These are phyloP conservation scores for Coniosporium tulheliwenetii DNA, from an alignment of 2,329 filamentous ascomycete genomes.

Conservation along the genomic window DNA sequence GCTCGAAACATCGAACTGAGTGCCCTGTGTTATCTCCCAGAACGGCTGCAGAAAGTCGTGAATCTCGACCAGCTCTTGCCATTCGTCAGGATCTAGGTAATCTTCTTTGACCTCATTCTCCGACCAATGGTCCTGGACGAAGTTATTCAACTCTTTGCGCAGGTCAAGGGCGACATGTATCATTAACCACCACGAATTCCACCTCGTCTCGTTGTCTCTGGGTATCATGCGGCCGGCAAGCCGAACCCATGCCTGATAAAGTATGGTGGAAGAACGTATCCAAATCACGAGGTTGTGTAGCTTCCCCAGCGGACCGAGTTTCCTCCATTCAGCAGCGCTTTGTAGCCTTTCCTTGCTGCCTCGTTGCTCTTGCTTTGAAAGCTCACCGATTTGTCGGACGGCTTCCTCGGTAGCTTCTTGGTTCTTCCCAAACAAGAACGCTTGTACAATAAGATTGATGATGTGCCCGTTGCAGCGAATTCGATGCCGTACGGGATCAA, in stretches of 20 bases:
- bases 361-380: neutral
- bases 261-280: neutral
- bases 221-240: neutral
- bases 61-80: neutral
- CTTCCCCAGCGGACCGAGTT: neutral
- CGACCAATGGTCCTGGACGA: neutral
- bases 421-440: constrained; percentile 2
- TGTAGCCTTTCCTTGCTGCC: neutral
- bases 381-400: neutral
- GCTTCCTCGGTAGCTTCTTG: neutral
- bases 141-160: neutral
- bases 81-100: neutral
- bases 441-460: constrained; percentile 2
- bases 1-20: neutral
- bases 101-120: neutral
- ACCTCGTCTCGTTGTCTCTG: neutral
- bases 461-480: constrained; percentile 3
- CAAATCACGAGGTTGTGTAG: neutral
- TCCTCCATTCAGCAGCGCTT: neutral
- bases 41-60: neutral
- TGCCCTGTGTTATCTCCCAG: neutral
- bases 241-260: neutral
- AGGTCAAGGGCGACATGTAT: neutral
- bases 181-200: neutral
- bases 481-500: neutral